Evolutionary conservation across 345 rosid species (phyloP).

Genomic region (Physaria fendleri): DNA sequence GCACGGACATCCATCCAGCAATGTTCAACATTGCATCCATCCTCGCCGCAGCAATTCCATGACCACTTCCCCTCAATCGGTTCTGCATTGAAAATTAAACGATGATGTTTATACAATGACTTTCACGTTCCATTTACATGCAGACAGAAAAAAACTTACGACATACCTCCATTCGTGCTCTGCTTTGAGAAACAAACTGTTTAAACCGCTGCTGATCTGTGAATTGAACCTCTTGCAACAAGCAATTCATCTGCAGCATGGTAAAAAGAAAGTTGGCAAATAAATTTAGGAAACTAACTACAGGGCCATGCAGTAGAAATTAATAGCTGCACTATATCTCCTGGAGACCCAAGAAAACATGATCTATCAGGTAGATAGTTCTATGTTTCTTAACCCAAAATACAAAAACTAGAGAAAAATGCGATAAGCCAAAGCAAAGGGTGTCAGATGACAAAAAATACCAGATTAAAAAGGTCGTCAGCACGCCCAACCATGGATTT

Average conservation of each 20-base stretch:
- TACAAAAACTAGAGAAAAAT: not conserved
- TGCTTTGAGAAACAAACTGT: constrained; percentile 96
- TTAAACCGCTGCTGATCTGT: constrained; percentile 94
- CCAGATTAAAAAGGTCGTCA: constrained; percentile 89
- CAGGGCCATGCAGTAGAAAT: not conserved
- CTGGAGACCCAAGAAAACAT: not conserved
- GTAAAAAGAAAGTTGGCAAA: not conserved
- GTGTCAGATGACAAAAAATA: constrained; percentile 31
- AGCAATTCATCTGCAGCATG: constrained; percentile 53
- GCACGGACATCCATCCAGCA: constrained; percentile 98
- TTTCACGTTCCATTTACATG: not conserved
- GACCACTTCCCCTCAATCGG: constrained; percentile 91
- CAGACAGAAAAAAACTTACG: not conserved
- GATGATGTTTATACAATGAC: constrained; percentile 6
- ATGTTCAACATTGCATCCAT: constrained; percentile 86
- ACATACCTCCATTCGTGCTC: constrained; percentile 93
- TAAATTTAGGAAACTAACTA: not conserved
- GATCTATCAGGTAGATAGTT: not conserved
- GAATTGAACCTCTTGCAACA: constrained; percentile 91
- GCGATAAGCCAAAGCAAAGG: not conserved
- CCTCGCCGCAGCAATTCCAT: constrained; percentile 81
- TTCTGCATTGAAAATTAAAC: constrained; percentile 43
- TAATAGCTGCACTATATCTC: not conserved
- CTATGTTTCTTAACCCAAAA: too few species aligned
- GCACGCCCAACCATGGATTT: constrained; percentile 92